These are phyloP conservation scores for Termitomyces sp. DNA, from an alignment of 768 basidiomycete genomes.

Conservation along the genomic window DNA sequence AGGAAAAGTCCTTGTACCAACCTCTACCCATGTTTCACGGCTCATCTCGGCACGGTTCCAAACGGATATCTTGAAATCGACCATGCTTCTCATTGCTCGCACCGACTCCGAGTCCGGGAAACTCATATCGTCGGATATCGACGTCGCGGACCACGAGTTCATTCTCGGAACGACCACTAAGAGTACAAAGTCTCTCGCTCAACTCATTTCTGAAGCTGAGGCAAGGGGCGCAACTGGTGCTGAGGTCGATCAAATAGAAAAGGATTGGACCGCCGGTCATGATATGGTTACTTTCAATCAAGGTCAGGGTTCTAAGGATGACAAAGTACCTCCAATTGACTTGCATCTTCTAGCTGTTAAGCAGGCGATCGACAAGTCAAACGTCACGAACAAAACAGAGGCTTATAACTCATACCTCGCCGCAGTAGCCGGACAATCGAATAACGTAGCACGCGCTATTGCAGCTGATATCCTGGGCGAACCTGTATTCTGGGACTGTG, in stretches of 20 bases:
- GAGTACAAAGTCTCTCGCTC: slow-evolving; percentile 54
- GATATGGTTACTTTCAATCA: slow-evolving; percentile 81
- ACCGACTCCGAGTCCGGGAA: slow-evolving; percentile 89
- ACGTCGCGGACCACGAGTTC: slow-evolving; percentile 77
- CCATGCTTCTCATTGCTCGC: slow-evolving; percentile 86
- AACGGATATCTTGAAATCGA: slow-evolving; percentile 84
- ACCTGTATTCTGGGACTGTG: slow-evolving; percentile 86
- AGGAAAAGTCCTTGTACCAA: slow-evolving; percentile 91
- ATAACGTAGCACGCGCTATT: slow-evolving; percentile 63
- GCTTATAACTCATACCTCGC: slow-evolving; percentile 57
- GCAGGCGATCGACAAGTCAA: slow-evolving; percentile 49
- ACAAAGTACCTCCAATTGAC: slow-evolving; percentile 1
- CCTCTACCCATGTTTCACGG: slow-evolving; percentile 81
- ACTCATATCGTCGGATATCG: slow-evolving; percentile 81
- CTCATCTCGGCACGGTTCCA: slow-evolving; percentile 87
- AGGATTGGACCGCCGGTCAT: slow-evolving; percentile 67
- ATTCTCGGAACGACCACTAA: slow-evolving; percentile 58
- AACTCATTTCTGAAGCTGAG: slow-evolving; percentile 68
- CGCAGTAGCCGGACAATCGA: slow-evolving; percentile 63
- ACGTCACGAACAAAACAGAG: slow-evolving; percentile 47
- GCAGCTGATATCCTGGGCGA: slow-evolving; percentile 73
- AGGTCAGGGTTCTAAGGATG: slow-evolving; percentile 42
- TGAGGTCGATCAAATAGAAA: slow-evolving; percentile 73
- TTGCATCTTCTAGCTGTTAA: slow-evolving; percentile 47
- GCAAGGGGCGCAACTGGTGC: slow-evolving; percentile 56